Percentiles rank a stretch among this genome's conserved stretches.
phyloP scores from a whole-genome alignment of 345 rosid species.

The Atalantia buxifolia region DNA sequence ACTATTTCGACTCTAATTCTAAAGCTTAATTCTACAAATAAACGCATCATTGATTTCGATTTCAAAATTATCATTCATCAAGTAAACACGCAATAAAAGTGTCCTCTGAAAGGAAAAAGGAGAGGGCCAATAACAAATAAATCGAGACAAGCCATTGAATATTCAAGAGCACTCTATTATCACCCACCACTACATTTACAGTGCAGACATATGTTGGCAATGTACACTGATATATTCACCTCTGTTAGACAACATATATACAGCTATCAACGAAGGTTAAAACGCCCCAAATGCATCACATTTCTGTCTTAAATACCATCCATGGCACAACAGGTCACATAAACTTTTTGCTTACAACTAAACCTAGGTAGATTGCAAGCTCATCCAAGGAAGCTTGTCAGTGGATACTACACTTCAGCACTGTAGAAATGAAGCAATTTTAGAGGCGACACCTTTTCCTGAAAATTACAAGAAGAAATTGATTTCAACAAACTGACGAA shows the following conservation, averaged over 20 bases:
- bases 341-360: not conserved
- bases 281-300: constrained; percentile 6
- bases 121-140: not conserved
- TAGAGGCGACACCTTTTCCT: constrained; percentile 59
- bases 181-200: constrained; percentile 24
- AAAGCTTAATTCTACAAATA: no score
- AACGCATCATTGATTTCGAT: no score
- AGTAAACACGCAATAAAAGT: not conserved
- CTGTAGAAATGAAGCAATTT: constrained; percentile 70
- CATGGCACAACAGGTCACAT: constrained; percentile 3
- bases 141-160: not conserved
- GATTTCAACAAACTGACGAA: not conserved
- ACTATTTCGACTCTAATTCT: no score
- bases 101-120: not conserved
- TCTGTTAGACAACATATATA: constrained; percentile 25
- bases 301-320: not conserved
- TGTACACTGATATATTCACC: constrained; percentile 22
- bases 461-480: constrained; percentile 9
- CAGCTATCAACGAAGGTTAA: constrained; percentile 21
- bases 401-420: constrained; percentile 26
- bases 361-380: constrained; percentile 4
- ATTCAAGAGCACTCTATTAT: not conserved
- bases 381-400: constrained; percentile 5
- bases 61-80: no score
- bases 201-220: constrained; percentile 27